Base-by-base conservation (phyloP, 2,329 filamentous ascomycete genomes). In the Phialophora macrospora region DNA sequence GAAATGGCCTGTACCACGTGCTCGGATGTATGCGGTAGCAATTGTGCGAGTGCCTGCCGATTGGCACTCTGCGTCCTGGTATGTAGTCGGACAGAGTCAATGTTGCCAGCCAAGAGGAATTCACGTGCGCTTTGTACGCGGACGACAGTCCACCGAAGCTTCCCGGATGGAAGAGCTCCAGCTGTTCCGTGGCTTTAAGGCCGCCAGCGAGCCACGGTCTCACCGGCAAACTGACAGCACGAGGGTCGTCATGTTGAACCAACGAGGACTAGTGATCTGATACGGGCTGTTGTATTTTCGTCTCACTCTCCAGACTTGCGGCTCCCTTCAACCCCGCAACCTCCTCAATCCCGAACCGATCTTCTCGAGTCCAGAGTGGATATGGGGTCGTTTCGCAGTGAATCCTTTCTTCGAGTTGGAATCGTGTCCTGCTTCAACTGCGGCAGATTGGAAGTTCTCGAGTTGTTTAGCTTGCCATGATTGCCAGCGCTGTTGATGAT, bases 401-500 rank as follows among this genome's bases (percentile, higher is more conserved):
- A 65, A 67, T 4, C 63, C 51, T 30, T 55, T 54, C n/a, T 28
- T 48, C 6, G 58, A 62, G 24, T 54, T 60, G 44, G 46, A 28
- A 12, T 60, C 28, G 24, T 41, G 34, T 17, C 30, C 60, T 44
- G 63, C 28, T 49, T 59, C 55, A 30, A 49, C 28, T 7, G 68
- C 63, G 1, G 66, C 63, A 22, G 49, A 56, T 20, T 63, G 63
- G 46, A 63, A 70, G 17, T 26, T 44, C 20, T 65, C 63, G 24
- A 70, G 60, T 55, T 70, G 65, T 56, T 67, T 65, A 20, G 60
- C 41, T 49, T 70, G 68, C 68, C 66, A 68, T n/a, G 51, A 32
- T 12, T 59, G n/a, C 65, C 65, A 70, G 6, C 65, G 65, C 20
- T 64, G 65, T 54, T 68, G 65, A 46, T 66, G 62, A n/a, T 28